Evolutionary conservation across 257 asterid species (phyloP), one percentile per base, ranked within the genome.

Genomic region (Lycium barbarum): DNA sequence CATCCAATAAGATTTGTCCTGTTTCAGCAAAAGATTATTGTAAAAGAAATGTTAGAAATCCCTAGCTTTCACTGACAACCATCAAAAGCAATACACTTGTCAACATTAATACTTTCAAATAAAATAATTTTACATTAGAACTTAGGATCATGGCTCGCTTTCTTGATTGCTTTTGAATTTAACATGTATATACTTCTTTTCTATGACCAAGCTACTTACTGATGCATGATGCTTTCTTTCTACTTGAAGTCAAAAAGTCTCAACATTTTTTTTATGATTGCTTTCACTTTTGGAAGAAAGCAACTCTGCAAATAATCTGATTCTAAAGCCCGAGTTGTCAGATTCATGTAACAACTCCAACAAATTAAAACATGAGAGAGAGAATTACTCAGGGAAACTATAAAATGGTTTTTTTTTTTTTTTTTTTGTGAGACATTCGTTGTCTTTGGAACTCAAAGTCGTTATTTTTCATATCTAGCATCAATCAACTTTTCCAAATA

Each of bases 1-100:
- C 68, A 82, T 88, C 92, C 91, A 79, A 61, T 87, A 91, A 9
- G 91, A 88, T 22, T 57, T 40, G 54, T 91, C 95, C 97, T 92
- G 88, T 88, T 82, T 79, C 58, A 78, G 47, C 78, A 74, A 86
- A 20, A n/a, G 5, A 43, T 9, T 0, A 40, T 71, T 0, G 55
- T 71, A 72, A 72, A 74, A 7, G 9, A 53, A 26, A 78, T 53
- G 63, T 26, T 51, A 76, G 47, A 78, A 45, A 3, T 51, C 3
- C 40, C 22, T 76, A 51, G 82, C 82, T 76, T 0, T 76, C 81
- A 51, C 47, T 26, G 47, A 63, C 26, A 51, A 20, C 45, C 43
- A 76, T 51, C 63, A 22, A 76, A 76, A 51, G 22, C 82, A 51
- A 76, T 51, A 1, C 53, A 14, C 22, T 51, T 26, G 82, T 76